A percentile compares a stretch with the other conserved stretches of the same genome.
These are phyloP conservation scores for Spathaspora gorwiae DNA, from an alignment of 805 yeast species.

Conservation along the genomic window DNA sequence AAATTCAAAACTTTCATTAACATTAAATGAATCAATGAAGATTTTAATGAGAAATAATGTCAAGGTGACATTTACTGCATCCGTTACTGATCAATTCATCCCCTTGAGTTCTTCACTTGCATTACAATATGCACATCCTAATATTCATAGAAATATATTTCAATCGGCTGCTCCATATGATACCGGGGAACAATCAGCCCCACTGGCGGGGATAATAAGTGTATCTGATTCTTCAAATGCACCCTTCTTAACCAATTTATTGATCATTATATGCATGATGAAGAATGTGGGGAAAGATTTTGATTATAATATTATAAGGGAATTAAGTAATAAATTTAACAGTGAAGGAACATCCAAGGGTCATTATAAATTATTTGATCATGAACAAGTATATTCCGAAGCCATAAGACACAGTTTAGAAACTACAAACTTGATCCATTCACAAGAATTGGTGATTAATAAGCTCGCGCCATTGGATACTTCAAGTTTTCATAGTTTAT, in stretches of 20 bases:
- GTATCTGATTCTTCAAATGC: conserved; percentile 16
- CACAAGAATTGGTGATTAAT: conserved; percentile 8
- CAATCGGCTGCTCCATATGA: conserved; percentile 4
- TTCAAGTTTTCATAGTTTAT: conserved; percentile 6
- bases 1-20: conserved; percentile 12
- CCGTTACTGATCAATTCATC: conserved; percentile 33
- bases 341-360: conserved; percentile 9
- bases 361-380: conserved; percentile 23
- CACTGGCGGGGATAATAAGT: background rate
- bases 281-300: conserved; percentile 29
- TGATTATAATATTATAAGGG: conserved; percentile 27
- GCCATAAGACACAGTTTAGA: conserved; percentile 32
- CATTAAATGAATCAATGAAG: conserved; percentile 16
- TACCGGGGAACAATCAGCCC: background rate
- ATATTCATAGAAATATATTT: conserved; percentile 27
- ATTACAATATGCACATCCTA: conserved; percentile 30
- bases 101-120: conserved; percentile 31
- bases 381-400: conserved; percentile 21
- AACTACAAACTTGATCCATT: conserved; percentile 28
- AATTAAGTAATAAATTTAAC: conserved; percentile 24
- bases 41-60: conserved; percentile 21
- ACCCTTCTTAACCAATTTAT: conserved; percentile 22
- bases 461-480: background rate
- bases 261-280: conserved; percentile 25
- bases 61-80: conserved; percentile 32